phyloP scores from a whole-genome alignment of 2,329 filamentous ascomycete species.

The Aureobasidium leucospermi region DNA sequence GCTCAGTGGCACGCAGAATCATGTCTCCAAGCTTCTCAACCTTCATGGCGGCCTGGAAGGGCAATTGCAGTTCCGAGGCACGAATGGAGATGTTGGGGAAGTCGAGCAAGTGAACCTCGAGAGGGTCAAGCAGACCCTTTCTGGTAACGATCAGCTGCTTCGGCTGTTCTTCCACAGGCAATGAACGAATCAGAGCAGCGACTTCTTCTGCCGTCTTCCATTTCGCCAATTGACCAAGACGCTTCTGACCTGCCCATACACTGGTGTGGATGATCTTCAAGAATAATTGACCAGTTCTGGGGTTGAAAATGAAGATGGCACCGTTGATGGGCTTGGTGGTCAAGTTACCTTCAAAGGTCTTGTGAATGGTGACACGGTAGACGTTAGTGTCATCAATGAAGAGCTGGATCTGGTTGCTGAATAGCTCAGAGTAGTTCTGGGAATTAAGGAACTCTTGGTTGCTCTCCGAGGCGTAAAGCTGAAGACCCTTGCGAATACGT shows the following conservation, averaged over 20 bases:
- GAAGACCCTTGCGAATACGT: conserved; percentile 95
- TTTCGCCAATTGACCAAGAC: conserved; percentile 94
- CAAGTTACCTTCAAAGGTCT: conserved; percentile 98
- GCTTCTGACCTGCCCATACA: conserved; percentile 98
- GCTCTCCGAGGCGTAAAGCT: conserved; percentile 95
- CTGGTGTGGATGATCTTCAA: conserved; percentile 99
- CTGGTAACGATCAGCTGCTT: conserved; percentile 98
- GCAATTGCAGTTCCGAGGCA: conserved; percentile 90
- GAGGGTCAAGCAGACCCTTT: conserved; percentile 91
- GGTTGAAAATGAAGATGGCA: conserved; percentile 99
- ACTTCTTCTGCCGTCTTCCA: conserved; percentile 99
- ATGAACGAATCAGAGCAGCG: conserved; percentile 85
- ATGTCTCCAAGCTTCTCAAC: conserved; percentile 98
- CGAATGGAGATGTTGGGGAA: conserved; percentile 99
- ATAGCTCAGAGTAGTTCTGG: conserved; percentile 97
- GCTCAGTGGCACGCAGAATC: conserved; percentile 94
- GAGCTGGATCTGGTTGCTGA: conserved; percentile 97
- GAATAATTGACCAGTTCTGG: conserved; percentile 95
- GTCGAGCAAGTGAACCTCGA: conserved; percentile 94
- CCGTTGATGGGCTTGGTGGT: conserved; percentile 99
- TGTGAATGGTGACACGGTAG: conserved; percentile 98
- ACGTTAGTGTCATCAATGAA: conserved; percentile 99
- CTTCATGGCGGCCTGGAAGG: conserved; percentile 99
- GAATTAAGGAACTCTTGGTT: conserved; percentile 99
- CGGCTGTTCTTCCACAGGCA: conserved; percentile 95